phyloP scores from a whole-genome alignment of 2,329 filamentous ascomycete species.

The Emmonsiellopsis sp. region DNA sequence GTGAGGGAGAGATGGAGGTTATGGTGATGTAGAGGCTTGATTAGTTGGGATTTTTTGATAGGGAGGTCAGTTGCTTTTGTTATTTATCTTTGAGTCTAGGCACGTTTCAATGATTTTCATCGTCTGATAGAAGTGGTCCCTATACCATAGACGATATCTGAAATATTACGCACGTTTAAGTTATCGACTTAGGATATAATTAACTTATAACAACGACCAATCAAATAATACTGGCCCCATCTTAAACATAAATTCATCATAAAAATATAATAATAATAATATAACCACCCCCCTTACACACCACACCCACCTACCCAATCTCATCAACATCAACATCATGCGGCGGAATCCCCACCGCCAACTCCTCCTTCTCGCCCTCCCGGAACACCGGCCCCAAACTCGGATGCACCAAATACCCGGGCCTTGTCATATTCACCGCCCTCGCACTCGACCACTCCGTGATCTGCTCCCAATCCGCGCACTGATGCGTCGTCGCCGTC shows the following conservation, averaged over 20 bases:
- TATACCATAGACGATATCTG: too few species aligned
- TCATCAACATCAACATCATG: slow-evolving; percentile 1
- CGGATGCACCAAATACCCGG: neutral
- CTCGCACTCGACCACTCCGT: neutral
- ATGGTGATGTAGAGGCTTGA: too few species aligned
- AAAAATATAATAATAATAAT: too few species aligned
- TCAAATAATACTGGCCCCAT: too few species aligned
- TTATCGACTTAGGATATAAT: neutral
- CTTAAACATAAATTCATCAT: too few species aligned
- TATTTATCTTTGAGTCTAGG: too few species aligned
- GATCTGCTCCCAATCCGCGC: neutral
- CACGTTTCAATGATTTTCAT: too few species aligned
- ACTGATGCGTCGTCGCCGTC: neutral
- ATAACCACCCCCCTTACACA: neutral
- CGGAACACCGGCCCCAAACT: neutral
- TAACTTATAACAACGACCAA: neutral
- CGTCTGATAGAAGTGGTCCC: too few species aligned
- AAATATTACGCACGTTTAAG: neutral
- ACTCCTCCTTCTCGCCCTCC: neutral
- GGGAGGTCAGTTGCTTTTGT: too few species aligned
- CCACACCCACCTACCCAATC: neutral
- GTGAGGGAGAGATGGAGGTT: too few species aligned
- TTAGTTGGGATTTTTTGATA: too few species aligned
- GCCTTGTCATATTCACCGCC: neutral
- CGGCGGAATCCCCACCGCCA: neutral